A percentile compares a stretch with the other conserved stretches of the same genome.
Evolutionary conservation across 345 rosid species (phyloP).

Genomic region (Syzygium aqueum): DNA sequence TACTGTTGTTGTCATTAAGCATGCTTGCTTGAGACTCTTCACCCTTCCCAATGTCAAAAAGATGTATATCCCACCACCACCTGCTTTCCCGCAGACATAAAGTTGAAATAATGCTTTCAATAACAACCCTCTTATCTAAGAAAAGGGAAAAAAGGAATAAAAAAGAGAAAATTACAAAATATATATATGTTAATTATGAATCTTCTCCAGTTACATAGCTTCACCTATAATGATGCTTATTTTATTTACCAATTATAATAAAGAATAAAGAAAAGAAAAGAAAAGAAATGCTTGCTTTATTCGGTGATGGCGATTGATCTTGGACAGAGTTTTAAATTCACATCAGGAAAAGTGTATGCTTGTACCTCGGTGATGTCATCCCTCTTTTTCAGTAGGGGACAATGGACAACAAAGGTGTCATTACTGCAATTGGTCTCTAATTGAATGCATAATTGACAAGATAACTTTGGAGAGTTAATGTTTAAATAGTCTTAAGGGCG

Average conservation of each 20-base stretch:
- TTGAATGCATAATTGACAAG: background rate
- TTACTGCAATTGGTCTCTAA: background rate
- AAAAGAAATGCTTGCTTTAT: background rate
- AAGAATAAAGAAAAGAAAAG: background rate
- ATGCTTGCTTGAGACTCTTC: background rate
- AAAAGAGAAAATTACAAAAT: background rate
- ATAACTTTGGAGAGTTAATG: background rate
- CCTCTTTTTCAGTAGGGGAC: background rate
- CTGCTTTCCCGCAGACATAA: background rate
- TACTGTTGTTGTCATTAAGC: background rate
- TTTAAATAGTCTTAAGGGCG: background rate
- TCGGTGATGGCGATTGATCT: background rate
- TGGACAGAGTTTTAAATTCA: background rate
- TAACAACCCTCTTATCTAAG: background rate
- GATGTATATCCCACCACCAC: background rate
- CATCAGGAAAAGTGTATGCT: background rate
- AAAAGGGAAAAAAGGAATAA: background rate
- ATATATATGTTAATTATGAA: background rate
- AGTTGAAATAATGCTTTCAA: background rate
- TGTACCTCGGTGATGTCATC: background rate
- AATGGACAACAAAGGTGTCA: background rate
- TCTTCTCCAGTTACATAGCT: background rate
- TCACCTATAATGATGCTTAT: background rate
- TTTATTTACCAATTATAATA: background rate
- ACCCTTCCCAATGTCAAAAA: background rate